These are phyloP conservation scores for Niveomyces coronatus DNA, from an alignment of 2,329 filamentous ascomycete species.

Conservation along the genomic window DNA sequence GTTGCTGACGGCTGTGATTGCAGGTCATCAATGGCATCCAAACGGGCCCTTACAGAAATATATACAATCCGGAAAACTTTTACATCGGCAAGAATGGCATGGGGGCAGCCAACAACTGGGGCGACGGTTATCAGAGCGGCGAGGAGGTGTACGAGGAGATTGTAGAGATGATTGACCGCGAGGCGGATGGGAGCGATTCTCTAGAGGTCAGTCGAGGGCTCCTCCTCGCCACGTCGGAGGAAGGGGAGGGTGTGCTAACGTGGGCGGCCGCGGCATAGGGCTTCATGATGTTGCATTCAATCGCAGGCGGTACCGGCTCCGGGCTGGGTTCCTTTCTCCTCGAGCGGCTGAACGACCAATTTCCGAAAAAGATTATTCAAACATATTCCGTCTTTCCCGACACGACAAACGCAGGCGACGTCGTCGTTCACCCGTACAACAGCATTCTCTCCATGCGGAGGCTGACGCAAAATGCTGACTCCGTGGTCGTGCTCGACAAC, in stretches of 20 bases:
- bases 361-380: constrained; percentile 98
- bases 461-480: constrained; percentile 92
- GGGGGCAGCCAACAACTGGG: constrained; percentile 97
- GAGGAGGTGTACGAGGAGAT: constrained; percentile 92
- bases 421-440: constrained; percentile 98
- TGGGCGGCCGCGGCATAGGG: constrained; percentile 42
- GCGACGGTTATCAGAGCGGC: constrained; percentile 86
- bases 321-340: constrained; percentile 92
- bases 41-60: constrained; percentile 89
- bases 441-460: constrained; percentile 85
- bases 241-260: too few relatives aligned
- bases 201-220: constrained; percentile 55
- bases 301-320: constrained; percentile 91
- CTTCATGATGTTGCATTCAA: constrained; percentile 98
- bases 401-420: constrained; percentile 74
- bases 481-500: constrained; percentile 94
- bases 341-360: constrained; percentile 90
- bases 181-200: constrained; percentile 95
- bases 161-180: constrained; percentile 98
- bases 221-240: neutral
- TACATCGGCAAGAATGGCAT: constrained; percentile 90
- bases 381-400: constrained; percentile 98
- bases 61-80: constrained; percentile 99
- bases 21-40: constrained; percentile 86
- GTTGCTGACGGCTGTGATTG: too few relatives aligned